Percentiles rank a stretch among this genome's conserved stretches.
phyloP scores from a whole-genome alignment of 1,284 basidiomycete species.

The Wallemia hederae region DNA sequence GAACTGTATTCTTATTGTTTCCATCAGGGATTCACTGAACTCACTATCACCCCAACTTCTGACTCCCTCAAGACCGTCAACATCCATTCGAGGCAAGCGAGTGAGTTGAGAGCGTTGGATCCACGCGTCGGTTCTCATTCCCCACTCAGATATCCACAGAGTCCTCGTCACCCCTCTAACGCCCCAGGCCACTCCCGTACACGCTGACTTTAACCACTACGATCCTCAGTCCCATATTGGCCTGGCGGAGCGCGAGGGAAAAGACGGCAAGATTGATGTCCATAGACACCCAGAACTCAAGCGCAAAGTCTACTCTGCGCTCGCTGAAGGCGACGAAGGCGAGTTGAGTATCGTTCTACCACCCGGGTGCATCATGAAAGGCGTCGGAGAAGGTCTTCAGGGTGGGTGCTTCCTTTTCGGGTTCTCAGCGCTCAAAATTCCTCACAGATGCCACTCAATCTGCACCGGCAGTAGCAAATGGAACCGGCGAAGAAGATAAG shows the following conservation, averaged over 20 bases:
- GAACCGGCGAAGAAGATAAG: neutral
- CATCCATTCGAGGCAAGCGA: slow-evolving; percentile 56
- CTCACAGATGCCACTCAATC: no score
- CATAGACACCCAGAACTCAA: slow-evolving; percentile 81
- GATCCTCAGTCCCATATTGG: slow-evolving; percentile 43
- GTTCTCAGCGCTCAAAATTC: no score
- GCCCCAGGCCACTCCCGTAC: slow-evolving; percentile 21
- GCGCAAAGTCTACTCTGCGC: slow-evolving; percentile 62
- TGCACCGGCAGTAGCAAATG: neutral
- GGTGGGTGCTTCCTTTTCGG: no score
- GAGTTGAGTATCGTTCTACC: slow-evolving; percentile 78
- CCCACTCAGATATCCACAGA: slow-evolving; percentile 32
- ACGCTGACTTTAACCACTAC: slow-evolving; percentile 40
- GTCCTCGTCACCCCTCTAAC: slow-evolving; percentile 25
- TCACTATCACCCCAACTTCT: slow-evolving; percentile 49
- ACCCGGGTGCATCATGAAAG: slow-evolving; percentile 33
- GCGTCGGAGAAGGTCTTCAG: slow-evolving; percentile 6
- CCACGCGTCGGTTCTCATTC: slow-evolving; percentile 6
- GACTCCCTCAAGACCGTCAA: slow-evolving; percentile 47
- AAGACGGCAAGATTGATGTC: slow-evolving; percentile 28
- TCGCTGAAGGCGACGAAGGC: slow-evolving; percentile 71
- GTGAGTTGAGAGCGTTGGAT: slow-evolving; percentile 21
- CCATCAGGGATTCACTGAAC: slow-evolving; percentile 58
- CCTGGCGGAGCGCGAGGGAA: slow-evolving; percentile 27
- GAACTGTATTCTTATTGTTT: slow-evolving; percentile 1